Percentiles rank a stretch among this genome's conserved stretches.
These are phyloP conservation scores for Aspergillus japonicus DNA, from an alignment of 2,329 filamentous ascomycete genomes.

Conservation along the genomic window DNA sequence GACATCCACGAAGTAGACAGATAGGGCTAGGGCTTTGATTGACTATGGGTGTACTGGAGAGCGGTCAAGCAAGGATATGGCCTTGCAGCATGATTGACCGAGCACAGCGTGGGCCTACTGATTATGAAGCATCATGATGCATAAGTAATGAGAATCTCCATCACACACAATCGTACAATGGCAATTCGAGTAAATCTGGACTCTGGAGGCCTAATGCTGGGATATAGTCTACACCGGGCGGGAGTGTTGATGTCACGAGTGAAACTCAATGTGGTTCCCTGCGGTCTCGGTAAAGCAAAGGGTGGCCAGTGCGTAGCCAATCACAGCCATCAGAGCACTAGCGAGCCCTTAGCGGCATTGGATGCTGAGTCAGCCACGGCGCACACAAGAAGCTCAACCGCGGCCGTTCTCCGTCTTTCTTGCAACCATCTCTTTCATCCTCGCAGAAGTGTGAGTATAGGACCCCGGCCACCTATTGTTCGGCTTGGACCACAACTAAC, in stretches of 20 bases:
- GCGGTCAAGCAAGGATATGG: not conserved
- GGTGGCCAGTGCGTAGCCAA: slow-evolving; percentile 14
- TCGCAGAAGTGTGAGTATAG: slow-evolving; percentile 44
- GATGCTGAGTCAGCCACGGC: slow-evolving; percentile 41
- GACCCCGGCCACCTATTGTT: slow-evolving; percentile 1
- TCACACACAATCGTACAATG: not conserved
- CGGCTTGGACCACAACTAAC: slow-evolving; percentile 16
- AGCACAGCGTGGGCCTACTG: not conserved
- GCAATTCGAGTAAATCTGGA: no score
- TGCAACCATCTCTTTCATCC: slow-evolving; percentile 46
- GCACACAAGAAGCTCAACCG: slow-evolving; percentile 41
- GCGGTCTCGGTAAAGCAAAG: slow-evolving; percentile 22
- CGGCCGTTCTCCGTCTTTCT: slow-evolving; percentile 35
- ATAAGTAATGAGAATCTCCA: not conserved
- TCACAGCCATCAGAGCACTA: slow-evolving; percentile 16
- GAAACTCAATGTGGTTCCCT: slow-evolving; percentile 12
- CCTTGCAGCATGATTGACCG: not conserved
- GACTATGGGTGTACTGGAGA: not conserved
- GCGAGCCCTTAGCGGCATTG: slow-evolving; percentile 32
- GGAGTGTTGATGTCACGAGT: slow-evolving; percentile 7
- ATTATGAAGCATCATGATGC: slow-evolving; percentile 6
- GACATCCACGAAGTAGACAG: not conserved
- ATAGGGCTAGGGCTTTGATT: slow-evolving; percentile 14
- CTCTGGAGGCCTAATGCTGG: not conserved
- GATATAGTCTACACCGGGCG: slow-evolving; percentile 8